phyloP scores from a whole-genome alignment of 495 filamentous ascomycete genomes.

The Aspergillus wentii region DNA sequence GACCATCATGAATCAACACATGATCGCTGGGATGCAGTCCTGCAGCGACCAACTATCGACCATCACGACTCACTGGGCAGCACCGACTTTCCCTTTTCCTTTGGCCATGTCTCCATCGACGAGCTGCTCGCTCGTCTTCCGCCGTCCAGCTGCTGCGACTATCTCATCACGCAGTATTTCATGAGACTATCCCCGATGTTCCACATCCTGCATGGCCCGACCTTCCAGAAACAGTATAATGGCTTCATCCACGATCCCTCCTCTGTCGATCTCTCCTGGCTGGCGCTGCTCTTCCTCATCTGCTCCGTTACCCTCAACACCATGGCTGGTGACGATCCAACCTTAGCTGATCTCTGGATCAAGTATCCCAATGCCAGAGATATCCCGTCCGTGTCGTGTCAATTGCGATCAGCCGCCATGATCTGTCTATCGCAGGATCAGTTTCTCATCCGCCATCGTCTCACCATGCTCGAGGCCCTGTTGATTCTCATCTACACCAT shows the following conservation, averaged over 20 bases:
- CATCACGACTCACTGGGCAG: neutral
- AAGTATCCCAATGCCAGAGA: neutral
- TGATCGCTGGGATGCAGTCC: neutral
- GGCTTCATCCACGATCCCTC: neutral
- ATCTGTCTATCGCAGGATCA: slow-evolving; percentile 1
- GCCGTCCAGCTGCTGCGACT: neutral
- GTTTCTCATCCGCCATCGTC: neutral
- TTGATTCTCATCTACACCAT: slow-evolving; percentile 2
- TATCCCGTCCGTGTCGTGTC: neutral
- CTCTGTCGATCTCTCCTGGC: neutral
- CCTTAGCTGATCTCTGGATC: neutral
- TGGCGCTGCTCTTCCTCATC: slow-evolving; percentile 2
- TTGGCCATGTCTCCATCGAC: neutral
- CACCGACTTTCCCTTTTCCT: neutral
- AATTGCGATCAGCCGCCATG: neutral
- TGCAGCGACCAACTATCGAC: neutral
- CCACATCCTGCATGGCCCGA: slow-evolving; percentile 2
- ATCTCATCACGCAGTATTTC: slow-evolving; percentile 3
- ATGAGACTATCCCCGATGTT: slow-evolving; percentile 1
- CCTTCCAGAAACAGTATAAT: slow-evolving; percentile 1
- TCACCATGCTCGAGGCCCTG: neutral
- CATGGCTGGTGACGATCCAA: neutral
- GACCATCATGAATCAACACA: neutral
- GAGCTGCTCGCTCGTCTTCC: neutral
- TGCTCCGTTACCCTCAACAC: neutral